Evolutionary conservation across 306 rosid genomes (phyloP), one percentile per base, ranked within the genome.

Genomic region (Pachyrhizus erosus): DNA sequence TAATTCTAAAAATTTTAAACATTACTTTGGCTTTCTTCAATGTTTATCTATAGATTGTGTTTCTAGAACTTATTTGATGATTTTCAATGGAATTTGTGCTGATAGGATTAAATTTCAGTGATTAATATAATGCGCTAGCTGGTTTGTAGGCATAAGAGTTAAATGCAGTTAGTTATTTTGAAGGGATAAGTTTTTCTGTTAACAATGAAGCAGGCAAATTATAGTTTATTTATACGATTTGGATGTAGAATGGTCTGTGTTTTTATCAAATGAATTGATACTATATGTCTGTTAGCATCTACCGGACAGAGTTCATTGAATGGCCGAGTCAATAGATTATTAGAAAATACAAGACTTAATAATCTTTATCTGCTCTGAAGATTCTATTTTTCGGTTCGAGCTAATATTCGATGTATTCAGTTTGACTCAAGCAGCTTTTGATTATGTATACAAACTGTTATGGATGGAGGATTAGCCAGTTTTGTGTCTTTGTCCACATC

Each of bases 371-470:
- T n/a, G n/a, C 40, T 71, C 8, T 45, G 27, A 60, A 55, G 17
- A 20, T 27, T 29, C 34, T 54, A 7, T 57, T 70, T 70, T 55
- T 55, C 77, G 40, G 48, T 26, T 42, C 7, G 0, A 27, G 21
- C 0, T 14, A 27, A 12, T n/a, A 60, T n/a, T 10, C 17, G 1
- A 43, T 60, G 45, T 57, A 43, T 70, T n/a, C 15, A 27, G 18
- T 18, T 43, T 31, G 31, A 73, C 20, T 80, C 39, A 13, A 70
- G 52, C 40, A 42, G 27, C 46, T n/a, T 62, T 43, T 70, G 9
- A 60, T 31, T 61, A 42, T 70, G 70, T 70, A 79, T 55, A n/a
- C n/a, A n/a, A 26, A 27, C 34, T 54, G 27, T 51, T 78, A 14
- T 54, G 73, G 29, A 43, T 20, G 82, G 52, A 15, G 33, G 77